phyloP scores from a whole-genome alignment of 345 rosid species.

The Noccaea bulbosa region DNA sequence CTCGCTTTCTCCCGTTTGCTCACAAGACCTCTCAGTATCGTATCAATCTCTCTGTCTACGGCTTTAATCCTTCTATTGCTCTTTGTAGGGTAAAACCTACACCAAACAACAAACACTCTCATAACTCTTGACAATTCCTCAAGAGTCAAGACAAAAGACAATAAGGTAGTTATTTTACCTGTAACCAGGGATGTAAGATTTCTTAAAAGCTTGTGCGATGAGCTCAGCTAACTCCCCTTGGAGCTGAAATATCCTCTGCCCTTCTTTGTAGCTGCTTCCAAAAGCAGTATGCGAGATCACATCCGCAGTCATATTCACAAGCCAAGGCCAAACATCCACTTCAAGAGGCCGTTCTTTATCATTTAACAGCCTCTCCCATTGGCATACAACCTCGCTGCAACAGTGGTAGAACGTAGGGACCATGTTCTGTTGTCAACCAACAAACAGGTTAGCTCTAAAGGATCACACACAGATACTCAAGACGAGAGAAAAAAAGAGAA shows the following conservation, averaged over 20 bases:
- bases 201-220: constrained; percentile 36
- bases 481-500: neutral
- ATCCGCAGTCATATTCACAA: constrained; percentile 48
- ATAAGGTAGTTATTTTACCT: constrained; percentile 19
- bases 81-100: constrained; percentile 56
- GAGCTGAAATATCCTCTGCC: constrained; percentile 44
- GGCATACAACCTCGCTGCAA: constrained; percentile 39
- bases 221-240: constrained; percentile 44
- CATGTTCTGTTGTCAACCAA: constrained; percentile 42
- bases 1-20: constrained; percentile 48
- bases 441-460: neutral
- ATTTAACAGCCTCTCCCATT: constrained; percentile 41
- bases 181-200: constrained; percentile 47
- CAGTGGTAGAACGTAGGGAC: constrained; percentile 43
- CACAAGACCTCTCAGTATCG: constrained; percentile 41
- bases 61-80: constrained; percentile 48
- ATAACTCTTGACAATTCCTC: neutral
- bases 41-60: constrained; percentile 43
- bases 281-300: constrained; percentile 51
- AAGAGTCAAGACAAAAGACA: constrained; percentile 9
- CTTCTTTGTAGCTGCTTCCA: constrained; percentile 52
- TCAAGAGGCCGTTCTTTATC: constrained; percentile 36
- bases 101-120: constrained; percentile 8
- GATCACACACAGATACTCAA: neutral
- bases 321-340: constrained; percentile 50